Evolutionary conservation across 1,284 basidiomycete species (phyloP).

Genomic region (Flammula alnicola): DNA sequence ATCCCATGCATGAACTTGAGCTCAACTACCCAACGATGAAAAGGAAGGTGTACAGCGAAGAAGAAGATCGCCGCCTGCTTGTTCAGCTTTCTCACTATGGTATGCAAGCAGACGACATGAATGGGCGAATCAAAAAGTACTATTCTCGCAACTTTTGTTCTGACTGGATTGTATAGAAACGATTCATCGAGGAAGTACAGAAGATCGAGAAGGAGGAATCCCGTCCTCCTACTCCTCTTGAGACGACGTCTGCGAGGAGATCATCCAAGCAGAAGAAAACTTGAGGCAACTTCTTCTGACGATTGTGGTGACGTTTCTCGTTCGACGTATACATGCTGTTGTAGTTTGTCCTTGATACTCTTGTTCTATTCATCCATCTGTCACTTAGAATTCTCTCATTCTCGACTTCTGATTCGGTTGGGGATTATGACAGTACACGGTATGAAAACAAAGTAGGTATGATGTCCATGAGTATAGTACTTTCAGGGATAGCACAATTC

Average conservation of each 20-base stretch:
- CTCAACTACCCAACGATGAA: constrained; percentile 95
- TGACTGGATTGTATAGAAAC: constrained; percentile 91
- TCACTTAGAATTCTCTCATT: too few species aligned
- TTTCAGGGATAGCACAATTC: too few species aligned
- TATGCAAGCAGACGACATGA: constrained; percentile 90
- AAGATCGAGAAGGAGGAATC: constrained; percentile 62
- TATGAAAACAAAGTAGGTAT: too few species aligned
- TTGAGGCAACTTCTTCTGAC: too few species aligned
- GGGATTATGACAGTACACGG: too few species aligned
- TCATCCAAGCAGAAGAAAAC: constrained; percentile 34
- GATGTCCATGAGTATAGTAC: too few species aligned
- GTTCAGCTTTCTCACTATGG: constrained; percentile 93
- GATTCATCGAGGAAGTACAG: constrained; percentile 66
- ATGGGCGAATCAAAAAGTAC: constrained; percentile 95
- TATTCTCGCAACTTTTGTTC: constrained; percentile 98
- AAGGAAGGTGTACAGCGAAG: constrained; percentile 95
- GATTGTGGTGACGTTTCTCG: not conserved
- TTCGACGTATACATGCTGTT: too few species aligned
- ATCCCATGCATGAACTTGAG: constrained; percentile 95
- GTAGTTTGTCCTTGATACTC: not conserved
- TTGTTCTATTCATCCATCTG: too few species aligned
- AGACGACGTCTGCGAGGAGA: constrained; percentile 24
- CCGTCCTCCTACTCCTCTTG: constrained; percentile 46
- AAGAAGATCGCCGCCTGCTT: constrained; percentile 95
- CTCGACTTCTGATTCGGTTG: too few species aligned